Conservation (phyloP, 345 rosid species). For the Brassica napus region Da-Ae NC_063435.1:29539001-29539500, state of each 20-base stretch:
- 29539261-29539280: conserved; percentile 38
- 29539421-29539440: conserved; percentile 18
- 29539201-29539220: not conserved
- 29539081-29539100: too few relatives aligned
- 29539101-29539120: too few relatives aligned
- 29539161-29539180: not conserved
- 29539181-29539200: not conserved
- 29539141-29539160: not conserved
- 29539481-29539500: conserved; percentile 30
- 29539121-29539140: too few relatives aligned
- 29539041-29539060: too few relatives aligned
- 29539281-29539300: conserved; percentile 26
- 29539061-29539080: too few relatives aligned
- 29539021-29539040: too few relatives aligned
- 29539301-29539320: conserved; percentile 35
- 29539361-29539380: not conserved
- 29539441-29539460: conserved; percentile 39
- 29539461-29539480: conserved; percentile 41
- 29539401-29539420: conserved; percentile 31
- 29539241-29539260: conserved; percentile 39
- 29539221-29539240: conserved; percentile 9
- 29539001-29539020: too few relatives aligned
- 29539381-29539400: conserved; percentile 18
- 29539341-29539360: not conserved
- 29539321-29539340: conserved; percentile 15